Evolutionary conservation across 2,329 filamentous ascomycete species (phyloP).

Genomic region (Chrysoporthe deuterocubensis): DNA sequence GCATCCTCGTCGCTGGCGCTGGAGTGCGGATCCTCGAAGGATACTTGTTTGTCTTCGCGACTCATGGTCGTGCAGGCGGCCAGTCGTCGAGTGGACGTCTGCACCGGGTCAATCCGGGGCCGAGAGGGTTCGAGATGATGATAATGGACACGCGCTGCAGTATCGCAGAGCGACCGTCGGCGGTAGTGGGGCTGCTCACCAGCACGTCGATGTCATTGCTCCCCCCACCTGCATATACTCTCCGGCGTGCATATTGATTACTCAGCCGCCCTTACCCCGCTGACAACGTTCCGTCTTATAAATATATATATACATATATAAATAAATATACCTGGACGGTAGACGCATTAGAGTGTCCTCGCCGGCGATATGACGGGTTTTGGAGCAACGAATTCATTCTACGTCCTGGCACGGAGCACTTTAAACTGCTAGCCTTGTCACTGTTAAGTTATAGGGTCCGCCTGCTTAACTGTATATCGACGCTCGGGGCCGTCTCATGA

Average conservation of each 20-base stretch:
- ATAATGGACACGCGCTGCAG: background rate
- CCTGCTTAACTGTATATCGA: background rate
- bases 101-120: background rate
- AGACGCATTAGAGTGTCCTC: too few species aligned
- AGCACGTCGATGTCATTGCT: background rate
- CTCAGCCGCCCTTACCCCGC: background rate
- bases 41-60: slow-evolving; percentile 35
- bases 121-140: background rate
- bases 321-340: too few species aligned
- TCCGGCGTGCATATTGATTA: background rate
- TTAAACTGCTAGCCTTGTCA: too few species aligned
- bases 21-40: slow-evolving; percentile 40
- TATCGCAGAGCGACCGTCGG: background rate
- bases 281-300: background rate
- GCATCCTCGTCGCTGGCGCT: slow-evolving; percentile 57
- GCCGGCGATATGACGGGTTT: too few species aligned
- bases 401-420: too few species aligned
- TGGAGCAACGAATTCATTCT: too few species aligned
- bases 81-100: background rate
- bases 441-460: background rate
- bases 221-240: background rate
- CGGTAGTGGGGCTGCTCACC: background rate
- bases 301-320: too few species aligned
- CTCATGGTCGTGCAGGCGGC: slow-evolving; percentile 19
- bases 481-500: background rate